Evolutionary conservation across 2,329 filamentous ascomycete species (phyloP), one percentile per base, ranked within the genome.

Genomic region (Pseudogymnoascus sp.): DNA sequence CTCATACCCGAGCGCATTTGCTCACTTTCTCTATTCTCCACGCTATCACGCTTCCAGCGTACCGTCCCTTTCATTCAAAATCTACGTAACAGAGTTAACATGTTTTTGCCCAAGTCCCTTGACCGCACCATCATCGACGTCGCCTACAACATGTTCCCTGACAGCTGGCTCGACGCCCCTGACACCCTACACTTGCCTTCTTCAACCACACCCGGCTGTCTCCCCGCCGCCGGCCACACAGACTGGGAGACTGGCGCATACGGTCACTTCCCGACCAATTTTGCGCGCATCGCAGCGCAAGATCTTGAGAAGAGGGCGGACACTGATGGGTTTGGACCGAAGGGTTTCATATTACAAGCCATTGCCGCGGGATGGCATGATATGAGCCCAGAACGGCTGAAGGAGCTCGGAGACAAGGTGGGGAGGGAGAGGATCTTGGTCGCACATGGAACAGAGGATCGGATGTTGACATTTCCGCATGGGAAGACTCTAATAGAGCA

Each of bases 281-380:
- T 86, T 64, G 89, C 95, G 76, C 87, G 92, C 4, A 93, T 92
- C 71, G 87, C 89, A 26, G 91, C 92, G 0, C 85, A 88, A 68
- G 91, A 96, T 75, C 75, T 96, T 66, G 79, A 78, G 70, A 96
- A 96, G 78, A 81, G 88, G 16, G 76, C 79, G 14, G 81, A 89
- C 64, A 76, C 80, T 0, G 76, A 79, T 0, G 78, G 78, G 5
- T 93, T 91, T 73, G 84, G 82, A 3, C 80, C 79, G 56, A 79
- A 78, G 33, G 90, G 89, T 1, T 91, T 95, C 73, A 72, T 95
- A 33, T 79, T 90, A 68, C 92, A 96, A 77, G 82, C 90, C 2
- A 79, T 91, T 61, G 92, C 91, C 0, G 90, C 88, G 0, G 89
- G 86, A 0, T 90, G 90, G 83, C 92, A 96, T 74, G 78, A 84